Conservation (phyloP, 805 yeast genomes). For the Phaffomyces opuntiae region DNA sequence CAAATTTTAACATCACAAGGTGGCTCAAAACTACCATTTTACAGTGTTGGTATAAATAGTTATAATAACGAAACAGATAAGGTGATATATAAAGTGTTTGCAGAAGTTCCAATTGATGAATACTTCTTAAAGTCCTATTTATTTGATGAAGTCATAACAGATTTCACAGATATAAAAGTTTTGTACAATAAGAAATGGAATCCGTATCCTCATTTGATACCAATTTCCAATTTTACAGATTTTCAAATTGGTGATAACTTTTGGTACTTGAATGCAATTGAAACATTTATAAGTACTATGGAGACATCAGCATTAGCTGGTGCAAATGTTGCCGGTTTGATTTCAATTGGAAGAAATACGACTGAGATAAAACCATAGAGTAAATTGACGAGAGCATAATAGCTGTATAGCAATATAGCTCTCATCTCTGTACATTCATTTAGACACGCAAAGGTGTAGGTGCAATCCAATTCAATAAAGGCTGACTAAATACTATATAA, state of each 20-base stretch:
- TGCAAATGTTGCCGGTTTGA: slow-evolving; percentile 40
- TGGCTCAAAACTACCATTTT: slow-evolving; percentile 22
- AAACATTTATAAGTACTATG: slow-evolving; percentile 42
- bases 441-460: too few relatives aligned
- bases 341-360: slow-evolving; percentile 25
- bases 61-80: slow-evolving; percentile 22
- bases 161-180: slow-evolving; percentile 16
- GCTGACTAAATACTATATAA: too few relatives aligned
- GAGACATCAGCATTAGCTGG: slow-evolving; percentile 45
- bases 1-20: slow-evolving; percentile 14
- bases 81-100: slow-evolving; percentile 38
- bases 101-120: slow-evolving; percentile 20
- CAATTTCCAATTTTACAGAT: slow-evolving; percentile 23
- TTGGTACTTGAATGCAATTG: slow-evolving; percentile 41
- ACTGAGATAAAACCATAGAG: slow-evolving; percentile 15
- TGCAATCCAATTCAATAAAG: too few relatives aligned
- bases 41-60: slow-evolving; percentile 27
- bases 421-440: too few relatives aligned
- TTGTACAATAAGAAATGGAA: slow-evolving; percentile 33
- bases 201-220: slow-evolving; percentile 36
- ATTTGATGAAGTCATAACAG: slow-evolving; percentile 15
- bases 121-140: slow-evolving; percentile 10
- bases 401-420: too few relatives aligned
- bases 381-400: not conserved
- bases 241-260: slow-evolving; percentile 27